Conservation (phyloP, 257 asterid genomes). For the Mentha longifolia region DNA sequence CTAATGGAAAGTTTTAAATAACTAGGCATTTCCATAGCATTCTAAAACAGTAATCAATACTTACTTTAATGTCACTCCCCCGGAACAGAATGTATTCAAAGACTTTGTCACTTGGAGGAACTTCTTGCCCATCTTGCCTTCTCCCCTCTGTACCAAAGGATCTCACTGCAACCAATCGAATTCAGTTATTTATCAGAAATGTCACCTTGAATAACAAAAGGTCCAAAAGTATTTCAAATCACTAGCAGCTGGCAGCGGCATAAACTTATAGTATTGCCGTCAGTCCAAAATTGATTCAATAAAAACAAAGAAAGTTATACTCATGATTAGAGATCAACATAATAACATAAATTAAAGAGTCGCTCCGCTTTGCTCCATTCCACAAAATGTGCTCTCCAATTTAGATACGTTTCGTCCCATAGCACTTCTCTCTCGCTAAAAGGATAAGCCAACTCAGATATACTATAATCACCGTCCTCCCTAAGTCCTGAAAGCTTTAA, state of each 20-base stretch:
- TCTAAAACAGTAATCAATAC: constrained; percentile 2
- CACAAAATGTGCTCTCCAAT: background rate
- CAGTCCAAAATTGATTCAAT: background rate
- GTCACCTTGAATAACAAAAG: constrained; percentile 3
- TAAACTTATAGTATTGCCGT: background rate
- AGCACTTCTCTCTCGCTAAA: background rate
- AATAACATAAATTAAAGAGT: background rate
- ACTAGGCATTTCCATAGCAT: background rate
- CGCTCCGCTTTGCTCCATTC: background rate
- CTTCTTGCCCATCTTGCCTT: constrained; percentile 66
- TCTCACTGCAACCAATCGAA: constrained; percentile 59
- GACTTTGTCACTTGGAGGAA: constrained; percentile 71
- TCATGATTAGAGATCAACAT: constrained; percentile 3
- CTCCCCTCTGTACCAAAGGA: constrained; percentile 90
- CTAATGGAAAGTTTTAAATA: constrained; percentile 2
- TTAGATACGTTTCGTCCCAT: background rate
- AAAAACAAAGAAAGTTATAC: background rate
- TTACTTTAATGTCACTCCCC: constrained; percentile 82
- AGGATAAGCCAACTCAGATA: background rate
- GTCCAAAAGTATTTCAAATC: background rate
- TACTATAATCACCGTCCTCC: background rate
- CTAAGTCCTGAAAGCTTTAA: background rate
- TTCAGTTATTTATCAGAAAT: background rate
- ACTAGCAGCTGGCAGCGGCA: background rate
- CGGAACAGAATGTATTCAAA: constrained; percentile 80